Evolutionary conservation across 495 filamentous ascomycete species (phyloP).

Genomic region (Tuber brumale): DNA sequence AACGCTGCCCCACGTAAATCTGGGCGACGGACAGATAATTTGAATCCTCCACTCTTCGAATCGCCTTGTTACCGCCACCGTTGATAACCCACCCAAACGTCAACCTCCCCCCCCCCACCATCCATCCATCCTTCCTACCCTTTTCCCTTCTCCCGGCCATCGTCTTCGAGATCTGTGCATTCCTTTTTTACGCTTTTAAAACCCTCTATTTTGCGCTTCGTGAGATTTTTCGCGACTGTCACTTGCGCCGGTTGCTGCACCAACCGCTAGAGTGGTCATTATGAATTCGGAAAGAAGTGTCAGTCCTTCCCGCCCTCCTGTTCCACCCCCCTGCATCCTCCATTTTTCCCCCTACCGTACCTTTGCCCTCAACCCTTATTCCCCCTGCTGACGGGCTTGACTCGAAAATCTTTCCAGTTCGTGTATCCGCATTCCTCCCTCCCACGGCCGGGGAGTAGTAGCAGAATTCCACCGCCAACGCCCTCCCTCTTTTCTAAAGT

Average conservation of each 20-base stretch:
- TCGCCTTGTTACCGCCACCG: constrained; percentile 6
- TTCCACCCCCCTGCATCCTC: neutral
- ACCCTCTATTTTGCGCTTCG: neutral
- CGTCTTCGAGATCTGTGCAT: constrained; percentile 15
- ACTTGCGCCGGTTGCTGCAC: neutral
- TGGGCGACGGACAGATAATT: neutral
- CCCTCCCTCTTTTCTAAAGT: constrained; percentile 16
- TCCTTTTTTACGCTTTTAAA: neutral
- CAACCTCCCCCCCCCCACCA: constrained; percentile 6
- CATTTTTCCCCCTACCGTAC: neutral
- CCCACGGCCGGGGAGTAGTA: constrained; percentile 34
- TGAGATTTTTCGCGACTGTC: neutral
- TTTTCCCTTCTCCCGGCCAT: neutral
- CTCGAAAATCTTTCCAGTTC: constrained; percentile 27
- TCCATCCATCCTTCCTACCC: neutral
- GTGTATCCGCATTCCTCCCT: constrained; percentile 34
- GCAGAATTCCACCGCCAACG: constrained; percentile 32
- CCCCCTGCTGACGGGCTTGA: constrained; percentile 22
- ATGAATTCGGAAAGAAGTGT: constrained; percentile 38
- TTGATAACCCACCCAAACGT: constrained; percentile 10
- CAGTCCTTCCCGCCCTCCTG: constrained; percentile 11
- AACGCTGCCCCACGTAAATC: neutral
- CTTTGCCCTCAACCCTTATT: constrained; percentile 12
- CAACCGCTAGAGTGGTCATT: constrained; percentile 14
- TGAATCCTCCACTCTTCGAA: neutral